Evolutionary conservation across 2,329 filamentous ascomycete species (phyloP).

Genomic region (Fulvia fulva): DNA sequence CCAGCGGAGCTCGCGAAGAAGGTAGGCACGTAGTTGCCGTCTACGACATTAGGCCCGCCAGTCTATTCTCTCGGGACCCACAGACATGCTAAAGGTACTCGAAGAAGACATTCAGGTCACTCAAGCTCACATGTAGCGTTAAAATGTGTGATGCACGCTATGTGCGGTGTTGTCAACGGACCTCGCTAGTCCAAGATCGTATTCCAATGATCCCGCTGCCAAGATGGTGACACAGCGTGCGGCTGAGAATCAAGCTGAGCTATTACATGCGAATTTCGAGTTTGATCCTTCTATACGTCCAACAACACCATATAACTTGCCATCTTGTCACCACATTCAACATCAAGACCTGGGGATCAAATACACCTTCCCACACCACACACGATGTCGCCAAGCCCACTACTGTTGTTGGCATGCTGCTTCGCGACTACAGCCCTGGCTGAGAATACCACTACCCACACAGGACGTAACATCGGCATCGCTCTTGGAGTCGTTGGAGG

Average conservation of each 20-base stretch:
- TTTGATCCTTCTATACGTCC: not conserved
- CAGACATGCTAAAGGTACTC: too few relatives aligned
- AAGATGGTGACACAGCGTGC: not conserved
- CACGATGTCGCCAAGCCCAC: not conserved
- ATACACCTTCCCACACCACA: not conserved
- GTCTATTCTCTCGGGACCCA: too few relatives aligned
- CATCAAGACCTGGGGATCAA: not conserved
- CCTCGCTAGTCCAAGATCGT: too few relatives aligned
- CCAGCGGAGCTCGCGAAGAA: not conserved
- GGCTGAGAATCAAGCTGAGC: not conserved
- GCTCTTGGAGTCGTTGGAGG: constrained; percentile 4
- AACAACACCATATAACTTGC: not conserved
- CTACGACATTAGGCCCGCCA: too few relatives aligned
- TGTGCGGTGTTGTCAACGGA: too few relatives aligned
- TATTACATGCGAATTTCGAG: not conserved
- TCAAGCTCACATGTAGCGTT: too few relatives aligned
- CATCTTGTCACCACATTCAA: not conserved
- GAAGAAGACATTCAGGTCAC: too few relatives aligned
- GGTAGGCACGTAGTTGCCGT: not conserved
- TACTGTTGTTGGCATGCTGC: not conserved
- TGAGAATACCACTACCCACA: not conserved
- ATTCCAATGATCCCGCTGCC: not conserved
- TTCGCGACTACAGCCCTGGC: not conserved
- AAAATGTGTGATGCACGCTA: too few relatives aligned
- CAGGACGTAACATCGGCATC: constrained; percentile 4